A percentile compares a stretch with the other conserved stretches of the same genome.
Conservation (phyloP, 2,329 filamentous ascomycete genomes). For the Colletotrichum graminicola region DNA sequence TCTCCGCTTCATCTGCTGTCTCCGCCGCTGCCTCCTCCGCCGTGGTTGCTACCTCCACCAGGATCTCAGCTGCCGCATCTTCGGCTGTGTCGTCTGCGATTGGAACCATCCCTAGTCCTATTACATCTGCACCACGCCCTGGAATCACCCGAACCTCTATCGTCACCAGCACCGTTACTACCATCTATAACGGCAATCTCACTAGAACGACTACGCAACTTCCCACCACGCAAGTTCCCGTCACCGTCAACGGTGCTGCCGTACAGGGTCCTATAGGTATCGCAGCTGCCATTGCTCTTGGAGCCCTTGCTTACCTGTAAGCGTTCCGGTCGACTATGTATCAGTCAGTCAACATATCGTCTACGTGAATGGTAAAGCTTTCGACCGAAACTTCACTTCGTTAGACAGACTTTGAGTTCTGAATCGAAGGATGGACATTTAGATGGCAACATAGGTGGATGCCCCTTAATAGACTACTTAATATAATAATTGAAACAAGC, state of each 20-base stretch:
- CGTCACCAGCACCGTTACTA: slow-evolving; percentile 27
- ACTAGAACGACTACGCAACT: no score
- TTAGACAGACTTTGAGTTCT: background rate
- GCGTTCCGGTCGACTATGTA: background rate
- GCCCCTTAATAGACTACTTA: background rate
- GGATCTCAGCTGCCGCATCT: background rate
- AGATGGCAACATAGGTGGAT: background rate
- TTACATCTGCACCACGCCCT: background rate
- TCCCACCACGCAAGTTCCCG: slow-evolving; percentile 18
- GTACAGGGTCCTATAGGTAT: slow-evolving; percentile 23
- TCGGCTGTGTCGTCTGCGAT: background rate
- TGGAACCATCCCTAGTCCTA: background rate
- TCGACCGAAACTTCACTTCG: background rate
- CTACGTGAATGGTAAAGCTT: no score
- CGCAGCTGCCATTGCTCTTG: slow-evolving; percentile 30
- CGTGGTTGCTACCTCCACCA: slow-evolving; percentile 7
- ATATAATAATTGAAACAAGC: background rate
- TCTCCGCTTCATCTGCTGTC: background rate
- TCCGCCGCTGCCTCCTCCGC: slow-evolving; percentile 12
- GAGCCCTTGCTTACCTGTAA: slow-evolving; percentile 29
- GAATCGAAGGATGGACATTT: background rate
- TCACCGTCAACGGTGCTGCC: slow-evolving; percentile 28
- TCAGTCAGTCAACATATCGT: background rate
- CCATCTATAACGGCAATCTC: slow-evolving; percentile 21
- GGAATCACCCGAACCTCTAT: slow-evolving; percentile 15